Percentiles rank a stretch among this genome's conserved stretches.
These are phyloP conservation scores for Jackrogersella minutella DNA, from an alignment of 495 filamentous ascomycete genomes.

Conservation along the genomic window DNA sequence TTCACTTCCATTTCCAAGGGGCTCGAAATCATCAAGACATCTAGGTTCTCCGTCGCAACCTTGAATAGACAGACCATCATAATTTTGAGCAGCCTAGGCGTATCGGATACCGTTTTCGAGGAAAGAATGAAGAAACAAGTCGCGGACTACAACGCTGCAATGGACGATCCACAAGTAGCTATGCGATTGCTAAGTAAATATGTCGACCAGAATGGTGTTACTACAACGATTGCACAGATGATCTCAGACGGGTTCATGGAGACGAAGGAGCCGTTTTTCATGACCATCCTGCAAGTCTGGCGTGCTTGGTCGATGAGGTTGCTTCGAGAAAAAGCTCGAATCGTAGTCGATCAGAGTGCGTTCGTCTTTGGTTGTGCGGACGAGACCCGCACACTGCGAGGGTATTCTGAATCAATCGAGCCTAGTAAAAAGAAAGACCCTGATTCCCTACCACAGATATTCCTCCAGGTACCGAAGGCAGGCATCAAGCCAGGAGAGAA, in stretches of 20 bases:
- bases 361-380: conserved; percentile 91
- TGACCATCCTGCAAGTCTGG: conserved; percentile 78
- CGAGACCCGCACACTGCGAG: conserved; percentile 78
- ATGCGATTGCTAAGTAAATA: conserved; percentile 71
- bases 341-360: conserved; percentile 81
- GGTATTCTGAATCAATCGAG: conserved; percentile 60
- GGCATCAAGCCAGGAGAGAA: conserved; percentile 56
- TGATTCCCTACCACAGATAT: conserved; percentile 80
- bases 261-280: conserved; percentile 79
- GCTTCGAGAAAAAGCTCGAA: conserved; percentile 91
- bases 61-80: conserved; percentile 91
- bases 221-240: conserved; percentile 75
- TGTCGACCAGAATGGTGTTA: conserved; percentile 87
- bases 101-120: conserved; percentile 72
- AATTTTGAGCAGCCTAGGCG: conserved; percentile 79
- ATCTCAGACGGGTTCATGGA: conserved; percentile 81
- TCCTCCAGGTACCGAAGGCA: conserved; percentile 71
- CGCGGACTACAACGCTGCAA: conserved; percentile 68
- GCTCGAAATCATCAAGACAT: conserved; percentile 85
- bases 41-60: conserved; percentile 74
- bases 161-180: conserved; percentile 69
- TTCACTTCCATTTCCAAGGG: conserved; percentile 75
- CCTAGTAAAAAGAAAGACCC: conserved; percentile 45
- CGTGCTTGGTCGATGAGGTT: conserved; percentile 81
- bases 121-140: conserved; percentile 72